Evolutionary conservation across 495 filamentous ascomycete species (phyloP).

Genomic region (Xylaria intraflava): DNA sequence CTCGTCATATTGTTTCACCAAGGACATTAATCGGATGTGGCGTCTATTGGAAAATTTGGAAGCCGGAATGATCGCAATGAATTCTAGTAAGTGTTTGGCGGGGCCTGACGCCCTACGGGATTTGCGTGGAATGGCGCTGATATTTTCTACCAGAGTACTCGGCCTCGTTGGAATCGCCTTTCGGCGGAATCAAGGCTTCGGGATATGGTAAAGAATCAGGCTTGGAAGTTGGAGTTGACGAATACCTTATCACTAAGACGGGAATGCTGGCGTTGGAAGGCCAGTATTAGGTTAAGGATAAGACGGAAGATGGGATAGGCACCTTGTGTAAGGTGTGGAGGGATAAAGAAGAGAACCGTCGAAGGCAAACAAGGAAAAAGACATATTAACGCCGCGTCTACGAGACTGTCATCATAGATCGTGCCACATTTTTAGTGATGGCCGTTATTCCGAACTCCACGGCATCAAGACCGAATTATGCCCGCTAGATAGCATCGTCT

Average conservation of each 20-base stretch:
- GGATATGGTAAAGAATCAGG: slow-evolving; percentile 67
- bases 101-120: neutral
- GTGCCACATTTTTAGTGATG: no score
- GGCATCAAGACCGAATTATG: no score
- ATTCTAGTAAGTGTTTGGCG: neutral
- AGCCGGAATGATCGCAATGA: slow-evolving; percentile 62
- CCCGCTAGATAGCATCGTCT: no score
- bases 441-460: no score
- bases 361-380: no score
- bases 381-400: no score
- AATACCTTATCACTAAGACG: slow-evolving; percentile 63
- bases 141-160: slow-evolving; percentile 34
- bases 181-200: slow-evolving; percentile 63
- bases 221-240: slow-evolving; percentile 58
- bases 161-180: slow-evolving; percentile 59
- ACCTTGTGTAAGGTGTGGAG: no score
- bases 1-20: slow-evolving; percentile 61
- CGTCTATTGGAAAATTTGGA: slow-evolving; percentile 61
- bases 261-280: slow-evolving; percentile 53
- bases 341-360: no score
- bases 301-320: neutral
- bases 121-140: neutral
- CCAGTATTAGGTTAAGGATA: slow-evolving; percentile 32
- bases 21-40: slow-evolving; percentile 61
- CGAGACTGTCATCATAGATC: no score